Conservation (phyloP, 257 asterid genomes). For the Solanum dulcamara region DNA sequence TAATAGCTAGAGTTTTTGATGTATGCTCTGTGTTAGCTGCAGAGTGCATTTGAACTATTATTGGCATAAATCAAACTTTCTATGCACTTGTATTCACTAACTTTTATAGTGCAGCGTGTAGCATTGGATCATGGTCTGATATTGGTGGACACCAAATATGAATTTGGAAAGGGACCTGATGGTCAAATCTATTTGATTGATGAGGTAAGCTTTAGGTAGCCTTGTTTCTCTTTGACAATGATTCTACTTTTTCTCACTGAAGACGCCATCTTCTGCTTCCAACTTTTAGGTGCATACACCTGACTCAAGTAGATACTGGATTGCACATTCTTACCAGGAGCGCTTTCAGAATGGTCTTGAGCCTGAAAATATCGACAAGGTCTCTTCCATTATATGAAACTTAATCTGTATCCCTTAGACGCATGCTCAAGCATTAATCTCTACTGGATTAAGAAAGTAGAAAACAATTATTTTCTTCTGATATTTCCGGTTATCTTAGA, state of each 20-base stretch:
- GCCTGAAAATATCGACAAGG: slow-evolving; percentile 98
- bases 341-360: slow-evolving; percentile 67
- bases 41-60: background rate
- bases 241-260: background rate
- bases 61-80: background rate
- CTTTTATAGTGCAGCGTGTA: slow-evolving; percentile 29
- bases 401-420: background rate
- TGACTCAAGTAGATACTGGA: slow-evolving; percentile 97
- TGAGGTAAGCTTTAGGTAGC: slow-evolving; percentile 36
- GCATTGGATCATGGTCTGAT: slow-evolving; percentile 79
- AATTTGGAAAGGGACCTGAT: slow-evolving; percentile 89
- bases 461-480: background rate
- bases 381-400: slow-evolving; percentile 4
- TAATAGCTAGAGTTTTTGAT: background rate
- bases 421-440: background rate
- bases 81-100: background rate
- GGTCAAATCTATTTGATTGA: slow-evolving; percentile 69
- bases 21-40: background rate
- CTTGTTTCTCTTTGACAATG: background rate
- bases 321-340: slow-evolving; percentile 54
- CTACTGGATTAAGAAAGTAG: background rate
- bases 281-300: slow-evolving; percentile 78
- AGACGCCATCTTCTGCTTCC: background rate
- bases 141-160: slow-evolving; percentile 93
- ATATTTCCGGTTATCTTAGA: background rate